phyloP scores from a whole-genome alignment of 2,329 filamentous ascomycete species.

The Alternaria postmessia region DNA sequence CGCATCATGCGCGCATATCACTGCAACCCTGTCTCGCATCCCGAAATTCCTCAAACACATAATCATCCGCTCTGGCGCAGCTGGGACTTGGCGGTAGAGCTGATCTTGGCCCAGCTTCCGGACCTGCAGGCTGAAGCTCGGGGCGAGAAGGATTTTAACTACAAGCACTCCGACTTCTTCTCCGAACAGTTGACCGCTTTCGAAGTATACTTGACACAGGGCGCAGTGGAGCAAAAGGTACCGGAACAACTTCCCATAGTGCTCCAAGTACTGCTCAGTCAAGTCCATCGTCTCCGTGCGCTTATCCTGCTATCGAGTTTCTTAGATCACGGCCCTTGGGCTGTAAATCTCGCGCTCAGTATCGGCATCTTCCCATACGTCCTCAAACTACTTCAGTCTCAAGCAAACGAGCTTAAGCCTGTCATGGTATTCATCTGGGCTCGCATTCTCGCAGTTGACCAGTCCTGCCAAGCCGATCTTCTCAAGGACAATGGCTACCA shows the following conservation, averaged over 20 bases:
- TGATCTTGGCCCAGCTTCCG: slow-evolving; percentile 89
- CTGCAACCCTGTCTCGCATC: slow-evolving; percentile 92
- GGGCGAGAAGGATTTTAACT: slow-evolving; percentile 81
- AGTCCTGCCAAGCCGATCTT: slow-evolving; percentile 90
- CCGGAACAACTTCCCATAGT: slow-evolving; percentile 97
- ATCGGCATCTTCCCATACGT: slow-evolving; percentile 99
- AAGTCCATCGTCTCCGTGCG: slow-evolving; percentile 90
- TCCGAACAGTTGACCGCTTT: slow-evolving; percentile 97
- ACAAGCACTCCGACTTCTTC: slow-evolving; percentile 94
- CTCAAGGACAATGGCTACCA: slow-evolving; percentile 97
- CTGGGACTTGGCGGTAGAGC: slow-evolving; percentile 96
- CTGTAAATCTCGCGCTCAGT: slow-evolving; percentile 94
- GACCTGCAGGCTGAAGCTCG: slow-evolving; percentile 80
- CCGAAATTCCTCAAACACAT: slow-evolving; percentile 90
- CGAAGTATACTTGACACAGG: slow-evolving; percentile 89
- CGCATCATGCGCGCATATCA: slow-evolving; percentile 96
- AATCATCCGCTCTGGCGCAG: slow-evolving; percentile 96
- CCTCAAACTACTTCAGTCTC: slow-evolving; percentile 94
- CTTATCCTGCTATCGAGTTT: slow-evolving; percentile 93
- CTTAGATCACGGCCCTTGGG: slow-evolving; percentile 95
- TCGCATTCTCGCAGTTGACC: slow-evolving; percentile 90
- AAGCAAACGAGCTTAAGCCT: slow-evolving; percentile 91
- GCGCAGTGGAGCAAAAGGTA: slow-evolving; percentile 82
- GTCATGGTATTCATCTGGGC: slow-evolving; percentile 99
- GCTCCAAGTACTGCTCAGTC: slow-evolving; percentile 91